A percentile compares a stretch with the other conserved stretches of the same genome.
Evolutionary conservation across 805 yeast genomes (phyloP).

Genomic region (Ogataea salicorniae): DNA sequence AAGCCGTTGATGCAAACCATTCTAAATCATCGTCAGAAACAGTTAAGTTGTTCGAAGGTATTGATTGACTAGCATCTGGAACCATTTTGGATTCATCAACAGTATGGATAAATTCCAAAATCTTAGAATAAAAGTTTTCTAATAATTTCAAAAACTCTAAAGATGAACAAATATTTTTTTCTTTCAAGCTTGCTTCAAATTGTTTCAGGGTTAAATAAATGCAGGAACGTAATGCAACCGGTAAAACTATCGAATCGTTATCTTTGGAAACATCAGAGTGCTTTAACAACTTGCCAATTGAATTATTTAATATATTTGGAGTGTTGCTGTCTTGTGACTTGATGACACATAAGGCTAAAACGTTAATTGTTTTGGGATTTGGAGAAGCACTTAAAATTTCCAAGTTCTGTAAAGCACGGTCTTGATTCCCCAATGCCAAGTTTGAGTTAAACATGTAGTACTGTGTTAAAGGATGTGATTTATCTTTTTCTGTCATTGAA

Average conservation of each 20-base stretch:
- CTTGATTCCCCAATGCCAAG: constrained; percentile 9
- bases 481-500: constrained; percentile 20
- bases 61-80: not conserved
- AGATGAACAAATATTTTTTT: not conserved
- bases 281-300: constrained; percentile 4
- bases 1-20: constrained; percentile 1
- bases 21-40: constrained; percentile 2
- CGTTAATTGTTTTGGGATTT: constrained; percentile 2
- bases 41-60: constrained; percentile 2
- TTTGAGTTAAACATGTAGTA: constrained; percentile 27
- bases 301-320: not conserved
- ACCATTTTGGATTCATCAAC: no score
- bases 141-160: not conserved
- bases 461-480: constrained; percentile 27
- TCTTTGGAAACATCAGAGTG: not conserved
- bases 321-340: constrained; percentile 22
- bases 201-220: constrained; percentile 11
- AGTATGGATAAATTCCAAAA: not conserved
- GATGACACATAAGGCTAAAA: constrained; percentile 29
- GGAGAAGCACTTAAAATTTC: constrained; percentile 1
- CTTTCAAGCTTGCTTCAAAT: constrained; percentile 6
- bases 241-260: constrained; percentile 2
- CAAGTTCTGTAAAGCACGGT: not conserved
- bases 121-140: constrained; percentile 1
- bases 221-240: constrained; percentile 13